Conservation (phyloP, 148 eudicot species). For the Pouteria glomerata region DNA sequence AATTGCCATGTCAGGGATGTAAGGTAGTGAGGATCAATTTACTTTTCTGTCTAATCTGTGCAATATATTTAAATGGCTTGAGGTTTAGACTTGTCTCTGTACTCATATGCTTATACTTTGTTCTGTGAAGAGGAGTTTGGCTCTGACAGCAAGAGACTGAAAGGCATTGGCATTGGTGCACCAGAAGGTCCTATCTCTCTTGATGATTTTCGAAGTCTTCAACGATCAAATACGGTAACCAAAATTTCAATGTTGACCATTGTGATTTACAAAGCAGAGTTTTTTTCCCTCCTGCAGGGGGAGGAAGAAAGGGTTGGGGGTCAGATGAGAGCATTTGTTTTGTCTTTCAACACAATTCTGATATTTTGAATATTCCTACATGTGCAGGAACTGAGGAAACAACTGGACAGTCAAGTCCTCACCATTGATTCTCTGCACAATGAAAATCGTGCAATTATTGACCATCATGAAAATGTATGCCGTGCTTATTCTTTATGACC, state of each 20-base stretch:
- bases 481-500: constrained; percentile 12
- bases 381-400: constrained; percentile 85
- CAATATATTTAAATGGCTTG: background rate
- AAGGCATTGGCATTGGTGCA: constrained; percentile 93
- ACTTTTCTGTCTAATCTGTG: background rate
- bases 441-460: constrained; percentile 63
- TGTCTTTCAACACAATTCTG: background rate
- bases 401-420: constrained; percentile 66
- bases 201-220: constrained; percentile 92
- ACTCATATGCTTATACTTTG: constrained; percentile 3
- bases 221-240: constrained; percentile 82
- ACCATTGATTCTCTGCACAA: constrained; percentile 58
- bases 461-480: constrained; percentile 74
- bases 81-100: background rate
- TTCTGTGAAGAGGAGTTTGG: constrained; percentile 53
- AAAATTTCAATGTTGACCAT: background rate
- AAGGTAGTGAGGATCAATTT: constrained; percentile 3
- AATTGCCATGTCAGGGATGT: background rate
- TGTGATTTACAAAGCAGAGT: background rate
- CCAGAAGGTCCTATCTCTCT: constrained; percentile 94
- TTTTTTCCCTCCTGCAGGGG: constrained; percentile 3
- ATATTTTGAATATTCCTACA: constrained; percentile 1
- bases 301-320: constrained; percentile 56
- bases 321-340: background rate
- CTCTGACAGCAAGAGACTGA: constrained; percentile 66